phyloP scores from a whole-genome alignment of 805 yeast genomes.

The Candida coquimbonensis region DNA sequence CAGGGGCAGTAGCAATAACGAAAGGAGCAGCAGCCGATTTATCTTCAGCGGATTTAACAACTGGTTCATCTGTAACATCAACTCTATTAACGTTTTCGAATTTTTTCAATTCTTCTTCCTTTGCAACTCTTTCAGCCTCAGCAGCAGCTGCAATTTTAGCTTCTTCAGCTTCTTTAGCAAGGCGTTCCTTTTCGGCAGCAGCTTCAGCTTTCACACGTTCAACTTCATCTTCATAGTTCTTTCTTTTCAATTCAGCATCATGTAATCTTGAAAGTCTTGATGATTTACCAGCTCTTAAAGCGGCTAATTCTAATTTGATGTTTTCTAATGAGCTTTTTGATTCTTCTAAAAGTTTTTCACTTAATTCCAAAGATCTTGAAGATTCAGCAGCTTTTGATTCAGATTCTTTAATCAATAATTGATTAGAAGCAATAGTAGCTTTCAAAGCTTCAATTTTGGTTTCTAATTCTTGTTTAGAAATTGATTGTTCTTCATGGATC shows the following conservation, averaged over 20 bases:
- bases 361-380: conserved; percentile 6
- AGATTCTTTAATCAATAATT: conserved; percentile 11
- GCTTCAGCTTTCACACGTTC: conserved; percentile 10
- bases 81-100: conserved; percentile 5
- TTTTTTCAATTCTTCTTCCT: conserved; percentile 12
- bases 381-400: conserved; percentile 11
- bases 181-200: conserved; percentile 52
- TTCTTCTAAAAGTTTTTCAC: conserved; percentile 13
- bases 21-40: not conserved
- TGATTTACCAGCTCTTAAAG: conserved; percentile 15
- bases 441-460: conserved; percentile 14
- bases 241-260: conserved; percentile 20
- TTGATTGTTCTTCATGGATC: conserved; percentile 11
- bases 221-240: conserved; percentile 15
- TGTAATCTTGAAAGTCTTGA: conserved; percentile 18
- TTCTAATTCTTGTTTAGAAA: conserved; percentile 15
- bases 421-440: conserved; percentile 15
- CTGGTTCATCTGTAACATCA: conserved; percentile 6
- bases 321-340: conserved; percentile 13
- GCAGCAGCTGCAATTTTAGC: too few species aligned
- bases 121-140: conserved; percentile 12
- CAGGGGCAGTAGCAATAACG: not conserved
- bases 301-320: conserved; percentile 16
- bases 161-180: conserved; percentile 75
- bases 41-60: not conserved